Percentiles rank a stretch among this genome's conserved stretches.
Evolutionary conservation across 257 asterid species (phyloP).

Genomic region (Plantago ovata): DNA sequence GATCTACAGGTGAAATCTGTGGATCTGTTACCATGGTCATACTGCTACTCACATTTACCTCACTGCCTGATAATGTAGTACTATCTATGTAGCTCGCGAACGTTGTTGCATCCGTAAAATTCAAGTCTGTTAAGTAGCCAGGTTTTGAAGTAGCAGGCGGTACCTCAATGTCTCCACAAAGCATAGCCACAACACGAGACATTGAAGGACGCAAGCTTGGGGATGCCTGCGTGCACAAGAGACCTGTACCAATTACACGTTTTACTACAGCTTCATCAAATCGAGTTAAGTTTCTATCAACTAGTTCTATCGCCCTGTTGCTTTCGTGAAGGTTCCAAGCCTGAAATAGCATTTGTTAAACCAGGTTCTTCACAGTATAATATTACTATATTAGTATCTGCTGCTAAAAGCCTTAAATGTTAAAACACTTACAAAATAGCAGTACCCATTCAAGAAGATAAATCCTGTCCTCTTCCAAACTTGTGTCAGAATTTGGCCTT

Average conservation of each 20-base stretch:
- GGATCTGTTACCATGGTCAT: slow-evolving; percentile 12
- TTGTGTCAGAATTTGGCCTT: slow-evolving; percentile 55
- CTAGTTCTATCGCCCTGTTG: slow-evolving; percentile 18
- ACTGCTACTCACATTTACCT: not conserved
- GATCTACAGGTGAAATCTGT: slow-evolving; percentile 25
- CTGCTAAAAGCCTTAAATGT: not conserved
- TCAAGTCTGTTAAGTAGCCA: slow-evolving; percentile 56
- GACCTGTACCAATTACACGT: slow-evolving; percentile 45
- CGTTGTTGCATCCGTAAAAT: slow-evolving; percentile 35
- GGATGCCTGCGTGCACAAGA: slow-evolving; percentile 59
- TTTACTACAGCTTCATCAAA: slow-evolving; percentile 35
- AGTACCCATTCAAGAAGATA: slow-evolving; percentile 78
- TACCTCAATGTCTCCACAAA: slow-evolving; percentile 56
- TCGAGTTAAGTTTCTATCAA: slow-evolving; percentile 19
- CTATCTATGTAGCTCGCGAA: slow-evolving; percentile 19
- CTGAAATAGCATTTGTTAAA: not conserved
- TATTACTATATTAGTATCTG: too few species aligned
- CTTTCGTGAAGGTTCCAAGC: slow-evolving; percentile 27
- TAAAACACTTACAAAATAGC: not conserved
- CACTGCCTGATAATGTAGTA: slow-evolving; percentile 18
- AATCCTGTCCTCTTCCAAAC: slow-evolving; percentile 41
- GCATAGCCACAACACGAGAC: slow-evolving; percentile 72
- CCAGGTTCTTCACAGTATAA: too few species aligned
- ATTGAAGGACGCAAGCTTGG: slow-evolving; percentile 48
- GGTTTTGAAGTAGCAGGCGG: slow-evolving; percentile 40